Conservation (phyloP, 108 stramenopile genomes). For the Skeletonema menzelii region DNA sequence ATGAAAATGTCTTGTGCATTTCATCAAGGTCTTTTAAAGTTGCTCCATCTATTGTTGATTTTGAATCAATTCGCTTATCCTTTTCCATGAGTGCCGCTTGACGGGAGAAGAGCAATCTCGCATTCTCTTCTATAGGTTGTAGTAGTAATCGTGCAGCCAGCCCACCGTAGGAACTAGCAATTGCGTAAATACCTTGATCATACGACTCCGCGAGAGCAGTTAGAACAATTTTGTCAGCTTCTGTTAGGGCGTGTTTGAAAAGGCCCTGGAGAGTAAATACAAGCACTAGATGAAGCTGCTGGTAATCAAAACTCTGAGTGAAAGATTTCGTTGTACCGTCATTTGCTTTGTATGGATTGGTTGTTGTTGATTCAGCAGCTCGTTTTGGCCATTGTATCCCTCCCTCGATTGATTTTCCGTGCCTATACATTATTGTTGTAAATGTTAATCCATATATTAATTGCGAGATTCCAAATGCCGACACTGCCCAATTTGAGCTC, state of each 20-base stretch:
- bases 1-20: constrained; percentile 48
- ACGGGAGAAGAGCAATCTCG: constrained; percentile 77
- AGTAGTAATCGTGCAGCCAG: constrained; percentile 85
- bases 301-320: constrained; percentile 36
- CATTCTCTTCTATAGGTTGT: constrained; percentile 91
- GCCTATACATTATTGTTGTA: constrained; percentile 49
- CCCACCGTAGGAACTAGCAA: constrained; percentile 70
- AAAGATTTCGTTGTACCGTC: not conserved
- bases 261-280: constrained; percentile 77
- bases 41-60: not conserved
- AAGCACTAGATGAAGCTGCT: constrained; percentile 51
- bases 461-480: constrained; percentile 82
- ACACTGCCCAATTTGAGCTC: constrained; percentile 43
- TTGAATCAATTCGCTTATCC: not conserved
- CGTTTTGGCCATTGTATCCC: constrained; percentile 44
- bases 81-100: constrained; percentile 36
- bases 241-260: constrained; percentile 88
- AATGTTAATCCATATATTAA: constrained; percentile 66
- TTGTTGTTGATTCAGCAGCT: not conserved
- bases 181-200: constrained; percentile 86
- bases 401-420: constrained; percentile 14
- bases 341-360: constrained; percentile 13
- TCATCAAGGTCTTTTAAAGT: not conserved
- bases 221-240: constrained; percentile 84
- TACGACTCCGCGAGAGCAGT: constrained; percentile 59